Evolutionary conservation across 805 yeast species (phyloP).

Genomic region (Metschnikowia similis): DNA sequence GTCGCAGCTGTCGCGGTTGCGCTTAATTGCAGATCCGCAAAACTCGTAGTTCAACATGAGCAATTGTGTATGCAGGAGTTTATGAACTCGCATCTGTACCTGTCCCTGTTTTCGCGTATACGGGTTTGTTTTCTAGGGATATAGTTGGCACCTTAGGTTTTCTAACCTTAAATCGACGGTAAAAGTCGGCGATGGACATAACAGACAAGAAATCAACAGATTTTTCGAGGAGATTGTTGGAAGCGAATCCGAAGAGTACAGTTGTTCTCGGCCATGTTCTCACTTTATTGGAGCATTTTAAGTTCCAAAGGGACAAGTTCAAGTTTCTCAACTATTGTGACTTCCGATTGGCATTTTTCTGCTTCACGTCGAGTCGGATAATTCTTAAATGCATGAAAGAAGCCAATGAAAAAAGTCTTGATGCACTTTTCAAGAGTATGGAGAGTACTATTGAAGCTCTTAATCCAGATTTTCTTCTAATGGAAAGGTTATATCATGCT

Average conservation of each 20-base stretch:
- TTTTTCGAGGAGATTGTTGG: background rate
- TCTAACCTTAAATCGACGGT: background rate
- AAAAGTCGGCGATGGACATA: background rate
- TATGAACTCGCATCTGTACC: no score
- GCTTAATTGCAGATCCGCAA: no score
- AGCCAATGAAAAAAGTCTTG: background rate
- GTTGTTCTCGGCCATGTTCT: slow-evolving; percentile 1
- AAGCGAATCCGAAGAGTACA: background rate
- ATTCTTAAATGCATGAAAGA: background rate
- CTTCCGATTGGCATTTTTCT: slow-evolving; percentile 32
- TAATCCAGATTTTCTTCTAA: background rate
- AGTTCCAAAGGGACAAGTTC: slow-evolving; percentile 27
- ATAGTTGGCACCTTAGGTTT: background rate
- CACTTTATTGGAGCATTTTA: slow-evolving; percentile 31
- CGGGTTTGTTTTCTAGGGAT: background rate
- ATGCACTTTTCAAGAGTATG: slow-evolving; percentile 1
- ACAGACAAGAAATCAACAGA: background rate
- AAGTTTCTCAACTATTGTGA: slow-evolving; percentile 33
- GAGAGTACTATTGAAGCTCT: slow-evolving; percentile 3
- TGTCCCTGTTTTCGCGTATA: no score
- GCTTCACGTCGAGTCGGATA: slow-evolving; percentile 12
- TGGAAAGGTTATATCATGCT: background rate
- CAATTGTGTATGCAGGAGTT: no score
- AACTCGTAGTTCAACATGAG: no score
- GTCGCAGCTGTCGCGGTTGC: no score